Percentiles rank a stretch among this genome's conserved stretches.
Conservation (phyloP, 2,329 filamentous ascomycete genomes). For the Aspergillus pseudoglaucus region DNA sequence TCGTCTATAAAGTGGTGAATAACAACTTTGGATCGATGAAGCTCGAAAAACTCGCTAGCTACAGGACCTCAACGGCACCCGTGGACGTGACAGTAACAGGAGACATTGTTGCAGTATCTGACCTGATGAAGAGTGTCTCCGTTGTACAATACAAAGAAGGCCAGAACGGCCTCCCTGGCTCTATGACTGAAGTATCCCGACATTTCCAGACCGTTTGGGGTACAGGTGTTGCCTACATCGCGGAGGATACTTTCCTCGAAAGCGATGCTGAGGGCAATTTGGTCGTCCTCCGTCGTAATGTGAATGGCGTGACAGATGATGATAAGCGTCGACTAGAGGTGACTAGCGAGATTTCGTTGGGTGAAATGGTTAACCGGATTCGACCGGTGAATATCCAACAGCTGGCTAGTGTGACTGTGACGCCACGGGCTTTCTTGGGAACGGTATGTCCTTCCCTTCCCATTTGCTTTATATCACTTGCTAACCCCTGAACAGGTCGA, state of each 20-base stretch:
- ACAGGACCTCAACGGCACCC: slow-evolving; percentile 76
- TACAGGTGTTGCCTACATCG: slow-evolving; percentile 69
- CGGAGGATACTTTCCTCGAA: slow-evolving; percentile 69
- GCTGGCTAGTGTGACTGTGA: slow-evolving; percentile 59
- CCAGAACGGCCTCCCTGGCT: slow-evolving; percentile 51
- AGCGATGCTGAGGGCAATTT: slow-evolving; percentile 85
- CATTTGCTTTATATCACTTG: neutral
- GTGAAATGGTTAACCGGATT: slow-evolving; percentile 91
- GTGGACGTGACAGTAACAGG: slow-evolving; percentile 70
- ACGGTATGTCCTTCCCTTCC: slow-evolving; percentile 57
- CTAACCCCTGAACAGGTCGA: slow-evolving; percentile 57
- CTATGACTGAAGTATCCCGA: slow-evolving; percentile 66
- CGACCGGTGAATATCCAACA: slow-evolving; percentile 63
- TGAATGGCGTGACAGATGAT: slow-evolving; percentile 64
- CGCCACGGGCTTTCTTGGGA: slow-evolving; percentile 78
- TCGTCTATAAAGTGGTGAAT: slow-evolving; percentile 49
- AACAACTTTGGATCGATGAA: slow-evolving; percentile 34
- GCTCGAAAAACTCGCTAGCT: slow-evolving; percentile 66
- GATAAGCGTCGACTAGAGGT: slow-evolving; percentile 66
- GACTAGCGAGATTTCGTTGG: slow-evolving; percentile 74
- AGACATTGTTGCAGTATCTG: slow-evolving; percentile 73
- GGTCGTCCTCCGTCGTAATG: slow-evolving; percentile 68
- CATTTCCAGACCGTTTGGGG: slow-evolving; percentile 79
- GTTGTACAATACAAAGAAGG: slow-evolving; percentile 65
- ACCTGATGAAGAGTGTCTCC: slow-evolving; percentile 88